These are phyloP conservation scores for Hypoxylon sp. DNA, from an alignment of 2,329 filamentous ascomycete genomes.

Conservation along the genomic window DNA sequence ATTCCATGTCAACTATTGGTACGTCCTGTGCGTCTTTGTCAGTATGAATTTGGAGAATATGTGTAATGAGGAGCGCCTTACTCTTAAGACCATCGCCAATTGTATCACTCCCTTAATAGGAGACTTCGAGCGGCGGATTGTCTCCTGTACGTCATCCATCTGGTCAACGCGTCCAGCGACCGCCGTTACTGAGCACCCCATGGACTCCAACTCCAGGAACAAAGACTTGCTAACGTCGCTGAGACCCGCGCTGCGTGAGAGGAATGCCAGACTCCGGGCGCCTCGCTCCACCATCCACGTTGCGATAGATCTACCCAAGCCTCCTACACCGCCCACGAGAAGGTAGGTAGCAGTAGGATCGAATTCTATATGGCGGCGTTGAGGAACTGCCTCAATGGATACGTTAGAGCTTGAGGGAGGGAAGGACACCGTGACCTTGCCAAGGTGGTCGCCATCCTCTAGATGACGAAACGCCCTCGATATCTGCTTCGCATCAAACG, in stretches of 20 bases:
- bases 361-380: conserved; percentile 31
- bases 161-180: conserved; percentile 39
- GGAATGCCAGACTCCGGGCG: conserved; percentile 55
- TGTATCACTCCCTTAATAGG: conserved; percentile 46
- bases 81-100: conserved; percentile 45
- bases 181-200: conserved; percentile 40
- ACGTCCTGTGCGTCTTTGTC: conserved; percentile 26
- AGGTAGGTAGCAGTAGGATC: conserved; percentile 47
- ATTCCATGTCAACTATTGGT: conserved; percentile 47
- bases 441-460: conserved; percentile 57
- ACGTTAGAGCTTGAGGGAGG: conserved; percentile 24
- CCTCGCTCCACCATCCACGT: conserved; percentile 54
- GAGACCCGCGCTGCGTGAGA: conserved; percentile 52
- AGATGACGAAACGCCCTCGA: conserved; percentile 55
- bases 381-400: conserved; percentile 18
- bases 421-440: conserved; percentile 56
- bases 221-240: conserved; percentile 32
- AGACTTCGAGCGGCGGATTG: conserved; percentile 27
- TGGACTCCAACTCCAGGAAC: conserved; percentile 41
- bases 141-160: conserved; percentile 31
- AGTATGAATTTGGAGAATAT: conserved; percentile 7
- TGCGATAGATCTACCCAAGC: conserved; percentile 48
- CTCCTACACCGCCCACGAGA: conserved; percentile 51
- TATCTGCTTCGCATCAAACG: conserved; percentile 46
- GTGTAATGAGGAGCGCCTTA: neutral